Evolutionary conservation across 2,329 filamentous ascomycete genomes (phyloP).

Genomic region (Nannizzia gypsea): DNA sequence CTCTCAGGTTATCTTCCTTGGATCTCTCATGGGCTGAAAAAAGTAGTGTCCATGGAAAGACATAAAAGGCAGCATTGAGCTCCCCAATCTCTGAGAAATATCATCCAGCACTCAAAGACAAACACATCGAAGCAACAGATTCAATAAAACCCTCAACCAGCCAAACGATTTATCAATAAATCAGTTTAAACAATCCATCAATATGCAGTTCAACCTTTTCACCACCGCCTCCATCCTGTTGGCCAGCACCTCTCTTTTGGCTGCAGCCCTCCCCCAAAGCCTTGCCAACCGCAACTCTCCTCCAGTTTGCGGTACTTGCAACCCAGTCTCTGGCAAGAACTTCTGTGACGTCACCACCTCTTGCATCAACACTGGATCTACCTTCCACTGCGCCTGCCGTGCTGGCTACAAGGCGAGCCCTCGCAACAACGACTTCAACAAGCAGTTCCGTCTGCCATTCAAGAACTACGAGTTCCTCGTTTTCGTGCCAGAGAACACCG

Average conservation of each 20-base stretch:
- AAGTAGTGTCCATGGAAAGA: neutral
- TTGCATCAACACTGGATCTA: slow-evolving; percentile 32
- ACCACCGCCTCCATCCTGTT: slow-evolving; percentile 18
- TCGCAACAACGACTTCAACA: slow-evolving; percentile 20
- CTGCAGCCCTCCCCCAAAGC: slow-evolving; percentile 11
- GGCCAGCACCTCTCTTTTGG: slow-evolving; percentile 17
- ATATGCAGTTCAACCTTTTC: slow-evolving; percentile 22
- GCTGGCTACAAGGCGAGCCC: slow-evolving; percentile 30
- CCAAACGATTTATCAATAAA: no score
- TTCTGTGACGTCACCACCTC: slow-evolving; percentile 34
- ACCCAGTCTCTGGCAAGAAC: slow-evolving; percentile 30
- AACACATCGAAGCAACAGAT: neutral
- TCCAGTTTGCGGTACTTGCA: slow-evolving; percentile 28
- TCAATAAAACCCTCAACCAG: neutral
- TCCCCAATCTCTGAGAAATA: neutral
- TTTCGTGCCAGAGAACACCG: slow-evolving; percentile 26
- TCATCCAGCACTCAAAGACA: neutral
- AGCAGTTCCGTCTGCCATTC: slow-evolving; percentile 30
- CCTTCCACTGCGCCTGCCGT: slow-evolving; percentile 33
- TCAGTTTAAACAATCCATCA: slow-evolving; percentile 12
- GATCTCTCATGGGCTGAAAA: neutral
- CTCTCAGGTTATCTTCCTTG: neutral
- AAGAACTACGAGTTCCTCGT: slow-evolving; percentile 31
- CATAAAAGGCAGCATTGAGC: neutral
- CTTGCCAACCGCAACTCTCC: slow-evolving; percentile 11